Conservation (phyloP, 345 rosid species). For the Laguncularia racemosa region DNA sequence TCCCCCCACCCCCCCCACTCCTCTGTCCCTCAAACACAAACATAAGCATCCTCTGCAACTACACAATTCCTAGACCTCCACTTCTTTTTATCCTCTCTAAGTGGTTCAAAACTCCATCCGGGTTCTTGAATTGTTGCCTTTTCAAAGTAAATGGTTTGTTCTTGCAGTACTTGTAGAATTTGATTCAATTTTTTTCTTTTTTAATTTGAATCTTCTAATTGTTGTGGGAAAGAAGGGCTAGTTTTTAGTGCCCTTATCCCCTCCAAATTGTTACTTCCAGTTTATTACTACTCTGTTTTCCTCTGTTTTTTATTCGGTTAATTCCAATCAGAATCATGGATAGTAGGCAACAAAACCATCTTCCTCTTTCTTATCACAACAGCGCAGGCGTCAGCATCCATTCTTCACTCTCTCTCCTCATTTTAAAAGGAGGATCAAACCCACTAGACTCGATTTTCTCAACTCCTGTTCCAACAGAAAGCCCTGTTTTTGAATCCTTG, state of each 20-base stretch:
- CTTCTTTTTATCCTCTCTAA: neutral
- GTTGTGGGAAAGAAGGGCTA: neutral
- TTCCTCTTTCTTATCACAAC: constrained; percentile 9
- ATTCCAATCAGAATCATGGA: constrained; percentile 9
- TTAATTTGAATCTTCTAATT: too few species aligned
- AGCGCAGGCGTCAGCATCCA: constrained; percentile 22
- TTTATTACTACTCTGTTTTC: constrained; percentile 1
- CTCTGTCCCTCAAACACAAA: too few species aligned
- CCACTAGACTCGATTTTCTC: constrained; percentile 84
- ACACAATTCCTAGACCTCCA: too few species aligned
- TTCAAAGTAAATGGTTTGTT: too few species aligned
- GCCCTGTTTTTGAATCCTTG: constrained; percentile 20
- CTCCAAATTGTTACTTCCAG: neutral
- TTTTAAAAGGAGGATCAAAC: constrained; percentile 69
- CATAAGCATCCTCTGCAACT: too few species aligned
- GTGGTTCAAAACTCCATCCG: too few species aligned
- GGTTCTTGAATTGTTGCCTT: too few species aligned
- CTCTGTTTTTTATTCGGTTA: neutral
- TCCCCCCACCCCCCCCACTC: too few species aligned
- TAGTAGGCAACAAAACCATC: constrained; percentile 30
- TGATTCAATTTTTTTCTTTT: too few species aligned
- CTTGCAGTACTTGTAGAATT: too few species aligned
- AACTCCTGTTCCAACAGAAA: constrained; percentile 21
- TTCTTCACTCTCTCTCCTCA: constrained; percentile 59
- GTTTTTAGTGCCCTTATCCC: neutral